Evolutionary conservation across 306 rosid species (phyloP), one percentile per base, ranked within the genome.

Genomic region (Corylus heterophylla): DNA sequence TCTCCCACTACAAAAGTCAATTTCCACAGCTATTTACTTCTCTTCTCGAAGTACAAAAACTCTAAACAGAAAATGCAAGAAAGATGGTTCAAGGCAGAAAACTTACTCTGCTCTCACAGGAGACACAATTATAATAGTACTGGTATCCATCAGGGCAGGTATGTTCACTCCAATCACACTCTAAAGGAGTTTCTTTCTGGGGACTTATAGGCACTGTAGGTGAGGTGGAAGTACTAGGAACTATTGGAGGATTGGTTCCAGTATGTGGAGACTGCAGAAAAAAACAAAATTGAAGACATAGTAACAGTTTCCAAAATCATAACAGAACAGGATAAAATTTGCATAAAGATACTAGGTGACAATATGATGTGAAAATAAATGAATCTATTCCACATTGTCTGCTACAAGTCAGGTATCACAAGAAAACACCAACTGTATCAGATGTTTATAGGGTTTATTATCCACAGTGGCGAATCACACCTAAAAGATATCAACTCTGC

Each of bases 91-190:
- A 78, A 35, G 77, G 74, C 45, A 79, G 82, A 75, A 79, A 79
- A 77, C 86, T 80, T 89, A 95, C 99, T 76, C 75, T 80, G 88
- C 99, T 95, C 89, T 95, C 98, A 77, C 79, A 88, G 80, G 94
- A 89, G 81, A 83, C 87, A 79, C 93, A 90, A 66, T 95, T 91
- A 76, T 87, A 91, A 82, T 89, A 94, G 84, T 94, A 94, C 81
- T 80, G 84, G 83, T 86, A 13, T 74, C 97, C 98, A 64, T 95
- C 98, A 45, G 98, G 98, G 79, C 96, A 93, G 76, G 84, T 86
- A 76, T 90, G 96, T 83, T 93, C 96, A 75, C 98, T 93, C 99
- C 99, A 95, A 75, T 93, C 94, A 87, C 92, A 90, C 50, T 91
- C 98, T 59, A 85, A 80, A 85, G 55, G 13, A 69, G 80, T 85